phyloP scores from a whole-genome alignment of 345 rosid genomes.

The Rhizophora mangle region DNA sequence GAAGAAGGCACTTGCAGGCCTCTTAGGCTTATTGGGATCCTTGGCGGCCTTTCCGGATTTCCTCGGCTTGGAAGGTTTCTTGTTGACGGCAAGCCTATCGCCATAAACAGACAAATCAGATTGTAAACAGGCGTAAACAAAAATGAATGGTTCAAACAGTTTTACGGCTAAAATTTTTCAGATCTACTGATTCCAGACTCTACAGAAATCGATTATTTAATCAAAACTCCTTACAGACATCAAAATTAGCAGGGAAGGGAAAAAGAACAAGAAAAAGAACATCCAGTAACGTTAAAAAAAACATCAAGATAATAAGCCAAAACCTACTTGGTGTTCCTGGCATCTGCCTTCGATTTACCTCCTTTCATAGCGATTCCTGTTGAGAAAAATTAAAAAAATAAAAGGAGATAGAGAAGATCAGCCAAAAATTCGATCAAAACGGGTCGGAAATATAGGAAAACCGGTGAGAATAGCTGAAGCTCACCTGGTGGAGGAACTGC shows the following conservation, averaged over 20 bases:
- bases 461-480: background rate
- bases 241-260: background rate
- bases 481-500: constrained; percentile 22
- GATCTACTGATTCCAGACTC: constrained; percentile 36
- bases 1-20: constrained; percentile 51
- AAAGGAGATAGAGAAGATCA: constrained; percentile 18
- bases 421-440: constrained; percentile 4
- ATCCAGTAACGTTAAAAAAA: background rate
- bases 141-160: background rate
- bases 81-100: constrained; percentile 73
- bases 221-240: background rate
- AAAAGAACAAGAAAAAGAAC: background rate
- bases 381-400: background rate
- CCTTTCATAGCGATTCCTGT: constrained; percentile 85
- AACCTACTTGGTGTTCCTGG: constrained; percentile 66
- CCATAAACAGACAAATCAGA: background rate
- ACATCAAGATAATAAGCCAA: background rate
- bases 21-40: constrained; percentile 54
- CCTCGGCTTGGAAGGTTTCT: constrained; percentile 49
- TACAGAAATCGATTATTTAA: background rate
- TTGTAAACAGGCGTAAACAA: background rate
- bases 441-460: constrained; percentile 4
- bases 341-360: constrained; percentile 73
- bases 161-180: background rate
- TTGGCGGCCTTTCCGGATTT: constrained; percentile 38